A percentile compares a stretch with the other conserved stretches of the same genome.
Conservation (phyloP, 1,139 yeast species). For the Pichia sp. region DNA sequence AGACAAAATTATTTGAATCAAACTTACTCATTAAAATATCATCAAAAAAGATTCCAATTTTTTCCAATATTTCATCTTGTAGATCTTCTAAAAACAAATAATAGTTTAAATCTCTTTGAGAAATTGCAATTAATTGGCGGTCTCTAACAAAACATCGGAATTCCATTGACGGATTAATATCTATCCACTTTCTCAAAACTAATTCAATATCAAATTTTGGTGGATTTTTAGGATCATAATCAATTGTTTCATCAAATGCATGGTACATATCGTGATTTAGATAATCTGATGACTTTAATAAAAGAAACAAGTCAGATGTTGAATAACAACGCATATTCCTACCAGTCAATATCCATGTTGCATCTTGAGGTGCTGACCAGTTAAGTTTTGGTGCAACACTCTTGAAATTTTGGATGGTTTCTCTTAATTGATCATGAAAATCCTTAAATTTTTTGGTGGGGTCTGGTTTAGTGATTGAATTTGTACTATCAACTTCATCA, state of each 20-base stretch:
- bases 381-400: conserved; percentile 81
- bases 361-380: conserved; percentile 97
- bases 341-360: conserved; percentile 82
- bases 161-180: conserved; percentile 81
- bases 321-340: conserved; percentile 65
- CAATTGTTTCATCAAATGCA: conserved; percentile 44
- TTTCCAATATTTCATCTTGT: conserved; percentile 38
- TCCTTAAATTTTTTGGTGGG: conserved; percentile 49
- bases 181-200: conserved; percentile 74
- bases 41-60: conserved; percentile 52
- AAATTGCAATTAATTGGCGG: conserved; percentile 57
- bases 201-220: conserved; percentile 44
- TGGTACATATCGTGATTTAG: conserved; percentile 75
- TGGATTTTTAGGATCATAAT: conserved; percentile 20
- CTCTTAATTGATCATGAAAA: conserved; percentile 48
- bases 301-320: conserved; percentile 67
- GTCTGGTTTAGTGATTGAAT: conserved; percentile 20
- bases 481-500: conserved; percentile 4
- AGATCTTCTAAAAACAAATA: conserved; percentile 59
- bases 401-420: conserved; percentile 42
- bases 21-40: conserved; percentile 43
- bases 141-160: conserved; percentile 76
- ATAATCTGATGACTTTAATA: conserved; percentile 82
- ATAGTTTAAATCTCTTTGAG: conserved; percentile 82
- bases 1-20: conserved; percentile 51